Evolutionary conservation across 179 eudicot species (phyloP).

Genomic region (Beta corolliflora): DNA sequence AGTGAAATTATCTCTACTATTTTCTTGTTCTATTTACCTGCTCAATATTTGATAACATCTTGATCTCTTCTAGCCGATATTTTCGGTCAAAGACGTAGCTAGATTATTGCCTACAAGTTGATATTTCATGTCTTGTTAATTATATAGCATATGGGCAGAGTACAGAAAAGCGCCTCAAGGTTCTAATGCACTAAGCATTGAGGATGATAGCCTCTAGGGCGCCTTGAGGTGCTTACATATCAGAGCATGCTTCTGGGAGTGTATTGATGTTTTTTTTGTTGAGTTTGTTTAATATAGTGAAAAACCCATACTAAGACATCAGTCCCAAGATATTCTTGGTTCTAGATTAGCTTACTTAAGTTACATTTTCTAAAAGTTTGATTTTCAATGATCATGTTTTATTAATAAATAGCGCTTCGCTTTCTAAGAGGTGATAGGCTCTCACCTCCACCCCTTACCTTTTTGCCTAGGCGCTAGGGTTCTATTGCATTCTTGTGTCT

Average conservation of each 20-base stretch:
- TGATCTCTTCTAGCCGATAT: background rate
- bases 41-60: background rate
- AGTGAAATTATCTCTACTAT: background rate
- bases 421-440: background rate
- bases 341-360: no score
- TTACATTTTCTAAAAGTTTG: no score
- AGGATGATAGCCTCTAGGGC: no score
- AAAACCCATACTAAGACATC: no score
- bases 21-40: background rate
- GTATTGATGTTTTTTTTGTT: background rate
- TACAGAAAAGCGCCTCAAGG: background rate
- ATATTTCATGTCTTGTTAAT: background rate
- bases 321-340: no score
- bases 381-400: background rate
- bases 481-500: background rate
- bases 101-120: background rate
- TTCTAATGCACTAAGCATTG: background rate
- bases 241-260: background rate
- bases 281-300: background rate
- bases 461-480: background rate
- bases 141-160: background rate
- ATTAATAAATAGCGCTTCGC: background rate
- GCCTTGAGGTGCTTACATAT: background rate
- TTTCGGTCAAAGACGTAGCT: background rate
- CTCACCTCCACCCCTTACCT: background rate